Base-by-base conservation (phyloP, 495 filamentous ascomycete genomes). In the Lentithecium fluviatile region DNA sequence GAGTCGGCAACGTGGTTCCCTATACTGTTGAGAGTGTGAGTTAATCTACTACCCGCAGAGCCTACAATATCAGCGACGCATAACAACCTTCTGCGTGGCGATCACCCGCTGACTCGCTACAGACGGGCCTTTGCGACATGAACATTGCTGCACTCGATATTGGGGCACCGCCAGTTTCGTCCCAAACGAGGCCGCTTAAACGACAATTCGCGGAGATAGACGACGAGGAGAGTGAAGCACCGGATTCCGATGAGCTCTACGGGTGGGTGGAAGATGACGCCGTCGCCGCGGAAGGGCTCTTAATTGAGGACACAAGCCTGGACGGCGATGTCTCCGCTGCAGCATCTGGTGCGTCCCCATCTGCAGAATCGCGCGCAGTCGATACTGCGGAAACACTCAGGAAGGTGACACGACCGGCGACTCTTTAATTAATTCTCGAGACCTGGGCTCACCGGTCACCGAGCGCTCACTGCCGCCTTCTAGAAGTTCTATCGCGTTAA, bases 11-110 rank as follows among this genome's bases (percentile, higher is more conserved):
- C 32, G 64, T 73, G 24, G 63, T 69, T 15, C 66, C 68, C 45
- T 69, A 72, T 56, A 58, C 65, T 42, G 55, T 69, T 60, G 58
- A 70, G 15, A 52, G 24, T 29, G 69, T 69, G 55, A 58, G 70
- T 66, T 17, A 52, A 60, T 60, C 23, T 58, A 59, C 29, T 62
- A 68, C 34, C 47, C 50, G 60, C 56, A 66, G 55, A 63, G 58
- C 56, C 54, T 56, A 56, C 60, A 57, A 60, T 57, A 57, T 56
- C 47, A 24, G 17, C n/a, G 51, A 36, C 38, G 54, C 51, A 59
- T 45, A 23, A 42, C 24, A 13, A 37, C 15, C 8, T 52, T 26
- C 17, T 47, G 21, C 49, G 40, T 55, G 54, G 17, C 45, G 51
- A 58, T 52, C 60, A 60, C 47, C 54, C 58, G 58, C 58, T 69